Conservation (phyloP, 192 early-diverging fungal species). For the Kickxella alabastrina region DNA sequence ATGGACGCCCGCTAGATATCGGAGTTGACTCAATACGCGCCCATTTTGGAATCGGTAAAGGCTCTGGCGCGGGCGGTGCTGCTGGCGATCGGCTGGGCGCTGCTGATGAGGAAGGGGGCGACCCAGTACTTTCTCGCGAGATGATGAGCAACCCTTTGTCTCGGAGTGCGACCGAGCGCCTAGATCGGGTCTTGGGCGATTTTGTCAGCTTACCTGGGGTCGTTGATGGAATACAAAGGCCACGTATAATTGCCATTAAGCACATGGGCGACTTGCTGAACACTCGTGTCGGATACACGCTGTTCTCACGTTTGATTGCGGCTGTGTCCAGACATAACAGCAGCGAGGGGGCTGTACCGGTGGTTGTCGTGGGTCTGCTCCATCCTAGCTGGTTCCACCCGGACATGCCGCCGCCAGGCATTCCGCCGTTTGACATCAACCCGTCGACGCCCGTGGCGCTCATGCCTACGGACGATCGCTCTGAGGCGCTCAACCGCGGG, state of each 20-base stretch:
- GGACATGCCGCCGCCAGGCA: conserved; percentile 34
- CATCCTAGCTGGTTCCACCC: conserved; percentile 49
- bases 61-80: not conserved
- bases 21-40: conserved; percentile 14
- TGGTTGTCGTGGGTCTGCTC: conserved; percentile 38
- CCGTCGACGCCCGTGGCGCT: conserved; percentile 39
- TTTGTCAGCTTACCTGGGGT: conserved; percentile 16
- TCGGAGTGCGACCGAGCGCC: conserved; percentile 23
- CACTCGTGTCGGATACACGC: conserved; percentile 48
- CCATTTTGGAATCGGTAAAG: conserved; percentile 9
- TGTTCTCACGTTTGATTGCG: conserved; percentile 32
- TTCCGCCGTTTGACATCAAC: conserved; percentile 49
- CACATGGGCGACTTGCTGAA: conserved; percentile 49
- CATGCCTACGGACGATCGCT: conserved; percentile 23
- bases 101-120: conserved; percentile 18
- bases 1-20: conserved; percentile 4
- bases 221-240: conserved; percentile 11
- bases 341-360: conserved; percentile 3
- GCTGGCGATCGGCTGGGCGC: conserved; percentile 14
- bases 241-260: conserved; percentile 38
- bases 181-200: conserved; percentile 24
- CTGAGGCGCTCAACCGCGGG: conserved; percentile 4
- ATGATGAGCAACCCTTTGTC: conserved; percentile 51
- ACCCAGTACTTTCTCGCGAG: conserved; percentile 40
- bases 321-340: conserved; percentile 19